phyloP scores from a whole-genome alignment of 257 asterid genomes.

The Lycium barbarum region DNA sequence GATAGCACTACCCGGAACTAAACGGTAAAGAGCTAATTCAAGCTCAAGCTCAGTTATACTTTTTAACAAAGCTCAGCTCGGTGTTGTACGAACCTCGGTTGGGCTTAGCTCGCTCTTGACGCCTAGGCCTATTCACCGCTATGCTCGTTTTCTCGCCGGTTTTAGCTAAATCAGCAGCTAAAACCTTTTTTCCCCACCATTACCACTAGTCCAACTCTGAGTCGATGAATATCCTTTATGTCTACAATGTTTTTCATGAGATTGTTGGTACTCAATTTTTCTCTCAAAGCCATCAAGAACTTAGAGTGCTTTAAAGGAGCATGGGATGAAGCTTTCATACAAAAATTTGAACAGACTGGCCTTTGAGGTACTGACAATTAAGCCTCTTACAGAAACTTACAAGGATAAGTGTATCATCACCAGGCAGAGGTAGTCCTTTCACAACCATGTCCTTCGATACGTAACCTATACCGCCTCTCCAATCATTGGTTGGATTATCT shows the following conservation, averaged over 20 bases:
- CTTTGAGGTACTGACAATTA: constrained; percentile 27
- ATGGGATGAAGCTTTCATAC: neutral
- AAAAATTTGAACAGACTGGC: constrained; percentile 5
- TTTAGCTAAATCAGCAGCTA: constrained; percentile 47
- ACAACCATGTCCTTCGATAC: constrained; percentile 80
- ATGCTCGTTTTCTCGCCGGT: neutral
- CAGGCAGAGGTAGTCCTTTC: constrained; percentile 91
- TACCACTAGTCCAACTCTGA: constrained; percentile 81
- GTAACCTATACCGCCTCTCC: constrained; percentile 89
- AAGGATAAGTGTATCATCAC: constrained; percentile 80
- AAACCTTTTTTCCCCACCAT: constrained; percentile 81
- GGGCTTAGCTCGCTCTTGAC: neutral
- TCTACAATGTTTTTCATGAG: constrained; percentile 81
- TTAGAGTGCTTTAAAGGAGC: neutral
- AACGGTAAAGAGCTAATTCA: neutral
- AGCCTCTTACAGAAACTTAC: constrained; percentile 60
- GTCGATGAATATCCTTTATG: constrained; percentile 71
- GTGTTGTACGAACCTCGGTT: neutral
- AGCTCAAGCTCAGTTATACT: neutral
- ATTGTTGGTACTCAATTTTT: constrained; percentile 84
- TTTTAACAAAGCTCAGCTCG: neutral
- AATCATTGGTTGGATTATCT: constrained; percentile 81
- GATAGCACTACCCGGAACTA: neutral
- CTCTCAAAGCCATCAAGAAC: constrained; percentile 73
- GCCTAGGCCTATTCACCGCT: neutral